A percentile compares a stretch with the other conserved stretches of the same genome.
These are phyloP conservation scores for Quercus phellos DNA, from an alignment of 331 rosid species.

Conservation along the genomic window DNA sequence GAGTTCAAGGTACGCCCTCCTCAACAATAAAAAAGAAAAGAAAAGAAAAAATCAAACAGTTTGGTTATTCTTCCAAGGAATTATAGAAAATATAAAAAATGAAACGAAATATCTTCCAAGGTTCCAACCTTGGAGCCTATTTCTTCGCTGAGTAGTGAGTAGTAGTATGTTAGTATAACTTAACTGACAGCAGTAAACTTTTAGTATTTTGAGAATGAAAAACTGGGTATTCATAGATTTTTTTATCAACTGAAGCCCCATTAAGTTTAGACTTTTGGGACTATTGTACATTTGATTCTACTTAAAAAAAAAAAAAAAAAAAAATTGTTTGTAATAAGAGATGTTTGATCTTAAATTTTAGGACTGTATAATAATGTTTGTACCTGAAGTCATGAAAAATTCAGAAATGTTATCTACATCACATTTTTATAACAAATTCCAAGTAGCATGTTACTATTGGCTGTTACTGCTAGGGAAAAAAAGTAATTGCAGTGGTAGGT, in stretches of 20 bases:
- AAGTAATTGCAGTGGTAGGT: too few species aligned
- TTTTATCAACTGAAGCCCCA: background rate
- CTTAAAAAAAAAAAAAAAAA: too few species aligned
- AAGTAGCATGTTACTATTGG: too few species aligned
- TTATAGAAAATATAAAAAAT: too few species aligned
- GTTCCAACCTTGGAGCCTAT: background rate
- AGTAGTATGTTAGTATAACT: background rate
- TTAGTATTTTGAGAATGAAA: background rate
- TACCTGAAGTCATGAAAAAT: background rate
- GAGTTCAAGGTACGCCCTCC: conserved; percentile 33
- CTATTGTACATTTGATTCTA: background rate
- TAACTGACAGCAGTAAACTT: background rate
- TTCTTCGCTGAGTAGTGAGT: background rate
- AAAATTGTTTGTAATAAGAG: background rate
- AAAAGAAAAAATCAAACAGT: too few species aligned
- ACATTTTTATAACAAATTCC: too few species aligned
- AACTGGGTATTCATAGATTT: background rate
- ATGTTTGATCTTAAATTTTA: background rate
- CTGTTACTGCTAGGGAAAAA: too few species aligned
- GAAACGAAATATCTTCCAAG: too few species aligned
- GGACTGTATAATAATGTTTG: background rate
- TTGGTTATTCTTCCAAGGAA: too few species aligned
- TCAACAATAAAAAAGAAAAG: too few species aligned
- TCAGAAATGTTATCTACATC: background rate
- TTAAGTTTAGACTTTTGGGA: background rate